Conservation (phyloP, 2,329 filamentous ascomycete genomes). For the Sporothrix luriei region DNA sequence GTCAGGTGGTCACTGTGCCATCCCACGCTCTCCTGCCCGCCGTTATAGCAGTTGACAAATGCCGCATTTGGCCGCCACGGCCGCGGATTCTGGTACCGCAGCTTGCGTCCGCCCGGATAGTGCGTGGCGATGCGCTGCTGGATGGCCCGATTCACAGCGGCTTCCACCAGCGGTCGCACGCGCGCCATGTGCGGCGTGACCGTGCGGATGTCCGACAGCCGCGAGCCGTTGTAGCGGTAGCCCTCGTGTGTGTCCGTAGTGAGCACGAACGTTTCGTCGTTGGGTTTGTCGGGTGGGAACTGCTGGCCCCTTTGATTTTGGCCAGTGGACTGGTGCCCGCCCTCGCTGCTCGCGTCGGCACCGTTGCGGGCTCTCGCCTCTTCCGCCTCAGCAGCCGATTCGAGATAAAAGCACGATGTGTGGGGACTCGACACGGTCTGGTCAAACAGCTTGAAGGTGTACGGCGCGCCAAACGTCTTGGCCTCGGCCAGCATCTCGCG, state of each 20-base stretch:
- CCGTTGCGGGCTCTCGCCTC: background rate
- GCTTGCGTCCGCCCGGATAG: conserved; percentile 71
- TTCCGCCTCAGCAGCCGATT: conserved; percentile 41
- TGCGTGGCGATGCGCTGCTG: conserved; percentile 65
- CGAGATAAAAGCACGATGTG: conserved; percentile 80
- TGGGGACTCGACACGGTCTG: conserved; percentile 83
- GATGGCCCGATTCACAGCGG: conserved; percentile 78
- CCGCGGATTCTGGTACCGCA: conserved; percentile 73
- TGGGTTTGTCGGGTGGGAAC: background rate
- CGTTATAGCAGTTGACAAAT: conserved; percentile 92
- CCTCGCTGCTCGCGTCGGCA: background rate
- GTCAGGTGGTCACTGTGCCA: conserved; percentile 93
- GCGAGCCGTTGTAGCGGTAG: conserved; percentile 82
- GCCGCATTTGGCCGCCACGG: conserved; percentile 85
- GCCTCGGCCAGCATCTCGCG: conserved; percentile 74
- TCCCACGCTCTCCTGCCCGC: conserved; percentile 78
- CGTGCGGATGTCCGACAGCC: conserved; percentile 72
- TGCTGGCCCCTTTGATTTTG: background rate
- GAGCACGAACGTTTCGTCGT: conserved; percentile 20
- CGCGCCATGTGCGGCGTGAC: conserved; percentile 73
- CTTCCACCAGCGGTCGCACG: conserved; percentile 70
- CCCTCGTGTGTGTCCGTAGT: conserved; percentile 46
- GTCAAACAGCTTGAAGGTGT: conserved; percentile 82
- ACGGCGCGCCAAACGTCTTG: conserved; percentile 63
- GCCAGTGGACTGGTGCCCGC: background rate